These are phyloP conservation scores for Stentor coeruleus DNA, from an alignment of 73 alveolate genomes.

Conservation along the genomic window DNA sequence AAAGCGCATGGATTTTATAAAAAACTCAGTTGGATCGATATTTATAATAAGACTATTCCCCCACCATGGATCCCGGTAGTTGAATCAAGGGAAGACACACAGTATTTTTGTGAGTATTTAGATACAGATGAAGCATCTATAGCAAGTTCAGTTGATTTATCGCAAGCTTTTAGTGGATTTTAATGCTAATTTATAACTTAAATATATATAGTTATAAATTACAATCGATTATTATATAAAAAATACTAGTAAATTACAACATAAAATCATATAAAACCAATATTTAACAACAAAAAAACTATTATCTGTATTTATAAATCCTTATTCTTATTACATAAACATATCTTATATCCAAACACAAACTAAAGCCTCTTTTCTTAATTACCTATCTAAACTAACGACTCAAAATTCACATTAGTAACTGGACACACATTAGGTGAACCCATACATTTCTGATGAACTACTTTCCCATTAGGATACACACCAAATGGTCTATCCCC, in stretches of 20 bases:
- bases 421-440: constrained; percentile 25
- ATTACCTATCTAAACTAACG: neutral
- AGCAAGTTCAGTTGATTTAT: constrained; percentile 34
- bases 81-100: constrained; percentile 61
- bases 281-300: too few species aligned
- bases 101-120: constrained; percentile 72
- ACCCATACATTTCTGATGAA: constrained; percentile 23
- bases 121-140: constrained; percentile 61
- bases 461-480: constrained; percentile 19
- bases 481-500: constrained; percentile 27
- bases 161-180: constrained; percentile 43
- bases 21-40: constrained; percentile 72
- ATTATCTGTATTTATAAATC: too few species aligned
- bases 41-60: constrained; percentile 56
- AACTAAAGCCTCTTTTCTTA: neutral
- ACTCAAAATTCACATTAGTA: constrained; percentile 9
- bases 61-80: constrained; percentile 91
- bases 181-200: too few species aligned
- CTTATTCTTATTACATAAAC: too few species aligned
- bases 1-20: constrained; percentile 74
- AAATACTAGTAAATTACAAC: too few species aligned
- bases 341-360: too few species aligned
- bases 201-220: too few species aligned
- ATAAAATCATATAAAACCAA: too few species aligned
- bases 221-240: too few species aligned